These are phyloP conservation scores for Blastocystis sp. DNA, from an alignment of 352 stramenopile species.

Conservation along the genomic window DNA sequence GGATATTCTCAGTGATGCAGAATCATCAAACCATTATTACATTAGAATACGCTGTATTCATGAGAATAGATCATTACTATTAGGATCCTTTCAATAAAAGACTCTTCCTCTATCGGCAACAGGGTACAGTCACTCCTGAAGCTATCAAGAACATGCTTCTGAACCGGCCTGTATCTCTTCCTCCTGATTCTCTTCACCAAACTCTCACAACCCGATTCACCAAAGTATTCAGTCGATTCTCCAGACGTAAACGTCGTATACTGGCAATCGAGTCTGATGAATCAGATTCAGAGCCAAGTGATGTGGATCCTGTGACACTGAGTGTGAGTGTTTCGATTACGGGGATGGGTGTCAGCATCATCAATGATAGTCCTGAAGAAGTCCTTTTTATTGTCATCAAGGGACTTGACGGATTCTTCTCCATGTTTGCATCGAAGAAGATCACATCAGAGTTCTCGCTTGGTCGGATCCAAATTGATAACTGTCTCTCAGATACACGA, in stretches of 20 bases:
- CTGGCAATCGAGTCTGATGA: too few species aligned
- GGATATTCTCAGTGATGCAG: background rate
- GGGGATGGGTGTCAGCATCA: background rate
- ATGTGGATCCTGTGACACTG: background rate
- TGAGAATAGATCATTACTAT: background rate
- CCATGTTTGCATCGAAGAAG: background rate
- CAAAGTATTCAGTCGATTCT: background rate
- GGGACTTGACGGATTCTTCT: background rate
- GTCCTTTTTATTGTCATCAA: background rate
- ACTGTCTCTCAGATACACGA: background rate
- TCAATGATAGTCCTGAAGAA: background rate
- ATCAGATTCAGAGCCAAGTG: background rate
- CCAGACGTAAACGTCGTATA: background rate
- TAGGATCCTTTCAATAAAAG: conserved; percentile 16
- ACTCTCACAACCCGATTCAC: background rate
- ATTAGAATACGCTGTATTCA: conserved; percentile 15
- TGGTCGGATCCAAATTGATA: conserved; percentile 46
- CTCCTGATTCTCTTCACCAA: background rate
- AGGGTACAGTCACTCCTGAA: background rate
- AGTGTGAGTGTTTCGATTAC: background rate
- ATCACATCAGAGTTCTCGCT: background rate
- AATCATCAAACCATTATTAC: conserved; percentile 9
- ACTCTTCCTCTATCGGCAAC: background rate
- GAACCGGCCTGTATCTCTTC: background rate
- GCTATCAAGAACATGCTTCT: background rate